Evolutionary conservation across 345 rosid species (phyloP).

Genomic region (Heritiera fomes): DNA sequence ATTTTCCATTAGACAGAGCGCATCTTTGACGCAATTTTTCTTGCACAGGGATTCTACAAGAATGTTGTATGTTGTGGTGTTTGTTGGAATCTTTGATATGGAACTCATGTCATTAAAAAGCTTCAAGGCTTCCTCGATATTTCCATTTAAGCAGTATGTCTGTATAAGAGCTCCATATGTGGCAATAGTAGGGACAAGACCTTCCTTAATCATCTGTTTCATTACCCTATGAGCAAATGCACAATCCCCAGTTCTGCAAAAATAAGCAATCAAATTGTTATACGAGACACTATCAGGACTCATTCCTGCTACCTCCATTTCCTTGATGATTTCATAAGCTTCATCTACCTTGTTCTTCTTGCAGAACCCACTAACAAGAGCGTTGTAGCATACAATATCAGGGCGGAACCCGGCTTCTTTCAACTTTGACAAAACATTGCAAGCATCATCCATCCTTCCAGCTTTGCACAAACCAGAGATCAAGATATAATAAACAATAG

Average conservation of each 20-base stretch:
- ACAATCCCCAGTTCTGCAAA: slow-evolving; percentile 45
- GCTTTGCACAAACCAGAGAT: slow-evolving; percentile 64
- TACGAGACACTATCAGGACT: slow-evolving; percentile 62
- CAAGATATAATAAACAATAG: slow-evolving; percentile 56
- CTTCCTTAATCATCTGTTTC: slow-evolving; percentile 54
- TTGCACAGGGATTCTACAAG: slow-evolving; percentile 61
- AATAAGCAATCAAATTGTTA: slow-evolving; percentile 61
- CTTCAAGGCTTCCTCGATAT: slow-evolving; percentile 61
- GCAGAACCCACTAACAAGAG: slow-evolving; percentile 59
- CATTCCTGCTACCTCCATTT: slow-evolving; percentile 59
- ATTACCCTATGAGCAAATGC: slow-evolving; percentile 40
- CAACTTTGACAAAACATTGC: slow-evolving; percentile 38
- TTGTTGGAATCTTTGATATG: slow-evolving; percentile 50
- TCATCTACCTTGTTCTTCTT: slow-evolving; percentile 49
- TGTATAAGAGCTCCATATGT: slow-evolving; percentile 65
- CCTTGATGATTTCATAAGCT: slow-evolving; percentile 56
- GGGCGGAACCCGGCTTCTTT: slow-evolving; percentile 61
- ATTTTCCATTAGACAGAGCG: slow-evolving; percentile 56
- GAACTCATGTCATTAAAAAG: slow-evolving; percentile 52
- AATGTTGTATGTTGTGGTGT: slow-evolving; percentile 68
- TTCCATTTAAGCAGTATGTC: slow-evolving; percentile 55
- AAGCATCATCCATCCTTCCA: slow-evolving; percentile 61
- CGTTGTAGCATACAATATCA: slow-evolving; percentile 65
- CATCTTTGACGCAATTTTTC: slow-evolving; percentile 42
- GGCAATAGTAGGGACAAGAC: slow-evolving; percentile 52